A percentile compares a stretch with the other conserved stretches of the same genome.
phyloP scores from a whole-genome alignment of 306 rosid genomes.

The Ammopiptanthus mongolicus region DNA sequence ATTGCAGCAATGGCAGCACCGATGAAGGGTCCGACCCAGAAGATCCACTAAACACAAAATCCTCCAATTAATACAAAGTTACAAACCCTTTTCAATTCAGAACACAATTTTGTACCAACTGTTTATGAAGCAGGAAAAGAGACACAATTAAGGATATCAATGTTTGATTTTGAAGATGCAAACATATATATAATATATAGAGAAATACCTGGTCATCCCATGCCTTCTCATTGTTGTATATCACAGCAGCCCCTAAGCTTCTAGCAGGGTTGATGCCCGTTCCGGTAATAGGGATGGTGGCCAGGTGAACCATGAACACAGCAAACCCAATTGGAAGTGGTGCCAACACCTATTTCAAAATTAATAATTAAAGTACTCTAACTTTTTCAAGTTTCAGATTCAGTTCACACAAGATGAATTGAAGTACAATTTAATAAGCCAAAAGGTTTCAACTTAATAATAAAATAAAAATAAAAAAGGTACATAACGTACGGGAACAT shows the following conservation, averaged over 20 bases:
- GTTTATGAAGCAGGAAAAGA: too few relatives aligned
- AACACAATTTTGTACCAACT: not conserved
- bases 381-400: not conserved
- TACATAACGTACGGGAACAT: constrained; percentile 32
- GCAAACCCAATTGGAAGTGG: constrained; percentile 56
- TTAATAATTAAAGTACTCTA: not conserved
- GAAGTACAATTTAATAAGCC: not conserved
- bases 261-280: constrained; percentile 51
- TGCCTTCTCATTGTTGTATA: constrained; percentile 30
- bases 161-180: not conserved
- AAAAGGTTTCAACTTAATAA: not conserved
- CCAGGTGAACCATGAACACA: constrained; percentile 40
- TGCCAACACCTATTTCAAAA: constrained; percentile 33
- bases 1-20: constrained; percentile 48
- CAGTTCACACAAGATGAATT: not conserved
- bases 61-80: not conserved
- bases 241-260: constrained; percentile 42
- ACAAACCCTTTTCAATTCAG: not conserved
- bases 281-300: constrained; percentile 50
- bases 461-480: not conserved
- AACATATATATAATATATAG: not conserved
- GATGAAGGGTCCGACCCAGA: constrained; percentile 48
- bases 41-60: constrained; percentile 36
- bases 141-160: too few relatives aligned
- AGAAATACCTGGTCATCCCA: constrained; percentile 55